Base-by-base conservation (phyloP, 2,329 filamentous ascomycete genomes). In the Paraconiothyrium sp. region DNA sequence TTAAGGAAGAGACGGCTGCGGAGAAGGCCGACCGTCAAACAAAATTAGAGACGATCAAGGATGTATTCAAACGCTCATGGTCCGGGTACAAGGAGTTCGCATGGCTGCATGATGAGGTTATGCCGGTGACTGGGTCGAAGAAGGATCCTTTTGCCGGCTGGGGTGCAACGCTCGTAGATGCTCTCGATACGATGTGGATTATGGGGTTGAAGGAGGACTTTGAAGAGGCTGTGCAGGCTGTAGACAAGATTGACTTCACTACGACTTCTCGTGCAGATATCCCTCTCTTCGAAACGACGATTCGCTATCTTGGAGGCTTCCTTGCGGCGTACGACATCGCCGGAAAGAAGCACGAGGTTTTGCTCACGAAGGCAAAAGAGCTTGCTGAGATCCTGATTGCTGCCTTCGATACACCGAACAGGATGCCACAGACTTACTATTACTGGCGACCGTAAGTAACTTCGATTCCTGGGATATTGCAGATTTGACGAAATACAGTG, bases 91-190 rank as follows among this genome's bases (percentile, higher is more conserved):
- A 86, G 72, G 84, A 88, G 63, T 84, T 89, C 70, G 94, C 94
- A 11, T 95, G 92, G 88, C 87, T 89, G 64, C 92, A 96, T 69
- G 95, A 98, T 73, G 95, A 98, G 80, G 80, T 98, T 16, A 85
- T 81, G 48, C 95, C 95, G 1, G 83, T 94, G 10, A 86, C 87
- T 34, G 89, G 89, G 55, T 82, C 80, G 14, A 88, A 83, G 66
- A 87, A 88, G 20, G 91, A 97, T 73, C 92, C 93, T 0, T 98
- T 98, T 78, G 94, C 93, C 74, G 92, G 91, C 54, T 97, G 93
- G 93, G 92, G 92, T 20, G 93, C 93, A 16, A 96, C 93, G 0
- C 76, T 97, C 63, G 91, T 97, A 5, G 93, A 97, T 80, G 60
- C 86, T 2, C 81, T 91, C 56, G 90, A 92, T 72, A 88, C 88